Percentiles rank a stretch among this genome's conserved stretches.
phyloP scores from a whole-genome alignment of 2,329 filamentous ascomycete genomes.

The Ophiostoma perfectum region DNA sequence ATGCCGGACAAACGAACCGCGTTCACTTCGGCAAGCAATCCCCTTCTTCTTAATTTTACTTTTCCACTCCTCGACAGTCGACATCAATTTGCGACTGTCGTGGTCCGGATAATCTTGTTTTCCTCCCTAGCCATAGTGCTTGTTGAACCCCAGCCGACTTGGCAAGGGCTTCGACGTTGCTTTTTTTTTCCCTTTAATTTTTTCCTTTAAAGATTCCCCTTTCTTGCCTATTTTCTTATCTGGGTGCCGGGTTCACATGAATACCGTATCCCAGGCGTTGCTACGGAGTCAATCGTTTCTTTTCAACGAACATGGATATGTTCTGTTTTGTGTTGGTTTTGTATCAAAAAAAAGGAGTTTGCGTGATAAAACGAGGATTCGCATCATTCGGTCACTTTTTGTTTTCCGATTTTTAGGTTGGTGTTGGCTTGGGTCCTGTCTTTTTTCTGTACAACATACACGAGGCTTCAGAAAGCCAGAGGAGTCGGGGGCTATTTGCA shows the following conservation, averaged over 20 bases:
- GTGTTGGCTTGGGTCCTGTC: neutral
- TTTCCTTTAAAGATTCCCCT: neutral
- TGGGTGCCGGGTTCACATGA: neutral
- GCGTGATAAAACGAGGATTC: neutral
- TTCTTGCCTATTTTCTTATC: neutral
- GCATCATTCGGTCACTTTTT: neutral
- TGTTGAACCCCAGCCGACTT: no score
- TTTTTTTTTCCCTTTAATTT: neutral
- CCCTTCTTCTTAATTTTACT: no score
- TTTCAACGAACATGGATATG: neutral
- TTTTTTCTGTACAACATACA: neutral
- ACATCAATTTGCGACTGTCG: no score
- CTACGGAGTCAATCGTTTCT: neutral
- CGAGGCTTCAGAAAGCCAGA: conserved; percentile 3
- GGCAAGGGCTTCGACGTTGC: no score
- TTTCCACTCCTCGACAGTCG: no score
- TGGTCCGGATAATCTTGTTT: no score
- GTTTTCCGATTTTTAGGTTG: neutral
- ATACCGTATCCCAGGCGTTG: neutral
- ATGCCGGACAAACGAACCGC: no score
- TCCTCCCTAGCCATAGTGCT: no score
- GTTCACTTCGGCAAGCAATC: no score
- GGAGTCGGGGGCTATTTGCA: neutral
- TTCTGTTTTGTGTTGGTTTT: neutral
- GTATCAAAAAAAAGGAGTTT: neutral